Conservation (phyloP, 805 yeast species). For the Myxozyma nipponensis region DNA sequence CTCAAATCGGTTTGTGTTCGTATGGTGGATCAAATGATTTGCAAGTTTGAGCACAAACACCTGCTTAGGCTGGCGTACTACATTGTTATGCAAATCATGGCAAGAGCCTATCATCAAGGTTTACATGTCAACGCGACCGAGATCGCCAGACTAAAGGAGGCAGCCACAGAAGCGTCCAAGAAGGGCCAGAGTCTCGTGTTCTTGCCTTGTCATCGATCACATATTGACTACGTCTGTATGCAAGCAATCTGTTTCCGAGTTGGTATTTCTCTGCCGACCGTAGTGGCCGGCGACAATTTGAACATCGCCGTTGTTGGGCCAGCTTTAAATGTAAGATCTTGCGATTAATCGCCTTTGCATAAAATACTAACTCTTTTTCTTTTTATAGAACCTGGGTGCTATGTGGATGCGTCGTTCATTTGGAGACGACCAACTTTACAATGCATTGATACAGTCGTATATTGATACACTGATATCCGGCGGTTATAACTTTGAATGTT, state of each 20-base stretch:
- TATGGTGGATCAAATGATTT: conserved; percentile 37
- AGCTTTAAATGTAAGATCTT: conserved; percentile 40
- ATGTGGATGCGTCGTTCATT: conserved; percentile 52
- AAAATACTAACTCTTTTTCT: neutral
- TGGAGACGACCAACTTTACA: conserved; percentile 46
- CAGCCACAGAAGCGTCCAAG: conserved; percentile 36
- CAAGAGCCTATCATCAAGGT: conserved; percentile 43
- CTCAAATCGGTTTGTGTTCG: conserved; percentile 33
- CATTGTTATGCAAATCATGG: conserved; percentile 39
- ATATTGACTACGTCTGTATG: conserved; percentile 56
- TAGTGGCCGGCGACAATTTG: conserved; percentile 64
- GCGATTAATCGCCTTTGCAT: conserved; percentile 13
- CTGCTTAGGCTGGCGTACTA: conserved; percentile 37
- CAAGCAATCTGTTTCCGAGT: conserved; percentile 53
- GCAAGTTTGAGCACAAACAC: conserved; percentile 35
- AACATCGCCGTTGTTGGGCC: conserved; percentile 55
- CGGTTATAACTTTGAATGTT: conserved; percentile 54
- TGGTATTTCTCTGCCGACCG: conserved; percentile 52
- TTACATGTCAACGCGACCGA: conserved; percentile 40
- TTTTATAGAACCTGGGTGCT: conserved; percentile 44
- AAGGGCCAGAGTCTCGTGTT: conserved; percentile 42
- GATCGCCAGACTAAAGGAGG: conserved; percentile 35
- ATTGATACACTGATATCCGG: conserved; percentile 48
- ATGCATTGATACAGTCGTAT: conserved; percentile 42
- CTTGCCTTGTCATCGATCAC: conserved; percentile 61